Evolutionary conservation across 371 early-diverging fungal species (phyloP), one percentile per base, ranked within the genome.

Genomic region (Mucor plumbeus): DNA sequence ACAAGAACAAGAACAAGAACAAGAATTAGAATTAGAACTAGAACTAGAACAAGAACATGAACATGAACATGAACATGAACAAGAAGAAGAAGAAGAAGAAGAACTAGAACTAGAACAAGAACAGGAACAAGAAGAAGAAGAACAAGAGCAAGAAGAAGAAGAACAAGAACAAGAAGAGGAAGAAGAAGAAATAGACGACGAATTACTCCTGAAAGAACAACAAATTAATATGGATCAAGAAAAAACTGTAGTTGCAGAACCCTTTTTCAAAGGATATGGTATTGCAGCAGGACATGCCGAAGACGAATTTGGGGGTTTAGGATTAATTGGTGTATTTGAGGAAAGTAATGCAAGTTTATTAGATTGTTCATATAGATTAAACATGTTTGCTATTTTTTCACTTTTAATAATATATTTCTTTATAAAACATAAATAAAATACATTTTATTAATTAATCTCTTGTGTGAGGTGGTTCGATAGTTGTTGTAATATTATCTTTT

Each of bases 241-340:
- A 50, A 50, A 50, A 21, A 50, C 50, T 11, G 50, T 26, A 4
- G 50, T 11, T 50, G 26, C 26, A 4, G 50, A 50, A 50, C 61
- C 65, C 0, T 64, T 57, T 34, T 61, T 64, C 14, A 34, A 58
- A 35, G 64, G 64, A 0, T 65, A 70, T 35, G 70, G 70, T 14
- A 44, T 56, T 19, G 70, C 70, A 21, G 65, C 65, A 31, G 70
- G 65, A 15, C 62, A 70, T 40, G 65, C 39, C 21, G 64, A 70
- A 61, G 64, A 65, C 40, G 62, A 57, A 65, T 57, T 60, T 35
- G 62, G 47, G 17, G 70, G 70, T n/a, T 44, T 70, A 40, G 70
- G 70, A 6, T 40, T 70, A 4, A 56, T 68, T 26, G 68, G 68
- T 3, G 48, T 62, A 15, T 61, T 43, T 62, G 58, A 68, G 44